Percentiles rank a stretch among this genome's conserved stretches.
Conservation (phyloP, 148 eudicot genomes). For the Fallopia convolvulus region DNA sequence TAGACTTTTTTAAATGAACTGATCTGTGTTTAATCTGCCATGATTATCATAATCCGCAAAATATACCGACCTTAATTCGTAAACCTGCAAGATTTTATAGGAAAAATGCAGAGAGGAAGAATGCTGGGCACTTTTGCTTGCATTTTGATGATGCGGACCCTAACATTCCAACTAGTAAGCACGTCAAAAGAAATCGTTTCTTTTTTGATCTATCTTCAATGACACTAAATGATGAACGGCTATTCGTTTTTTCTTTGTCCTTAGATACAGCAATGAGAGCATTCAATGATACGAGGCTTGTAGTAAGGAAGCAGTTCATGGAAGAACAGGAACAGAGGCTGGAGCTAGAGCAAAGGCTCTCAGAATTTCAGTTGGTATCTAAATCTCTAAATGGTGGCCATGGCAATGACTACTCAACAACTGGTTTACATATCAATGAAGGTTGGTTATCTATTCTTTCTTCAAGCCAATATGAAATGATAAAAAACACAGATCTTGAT, state of each 20-base stretch:
- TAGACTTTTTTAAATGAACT: not conserved
- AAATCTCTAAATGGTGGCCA: not conserved
- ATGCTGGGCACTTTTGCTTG: not conserved
- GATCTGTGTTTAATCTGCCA: not conserved
- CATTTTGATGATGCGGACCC: conserved; percentile 6
- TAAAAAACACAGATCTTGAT: not conserved
- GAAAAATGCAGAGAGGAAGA: not conserved
- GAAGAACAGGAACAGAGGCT: not conserved
- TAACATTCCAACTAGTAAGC: conserved; percentile 4
- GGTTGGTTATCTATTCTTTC: not conserved
- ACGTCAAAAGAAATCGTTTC: not conserved
- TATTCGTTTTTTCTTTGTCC: not conserved
- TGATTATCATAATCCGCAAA: not conserved
- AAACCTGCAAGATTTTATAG: not conserved
- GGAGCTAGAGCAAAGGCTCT: conserved; percentile 14
- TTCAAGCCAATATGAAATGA: not conserved
- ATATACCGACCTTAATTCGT: not conserved
- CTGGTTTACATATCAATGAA: conserved; percentile 2
- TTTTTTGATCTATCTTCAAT: not conserved
- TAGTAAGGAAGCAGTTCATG: not conserved
- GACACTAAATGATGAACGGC: not conserved
- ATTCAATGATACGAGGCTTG: not conserved
- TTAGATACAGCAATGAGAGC: not conserved
- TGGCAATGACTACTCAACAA: not conserved
- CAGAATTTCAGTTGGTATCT: conserved; percentile 35